These are phyloP conservation scores for Diplotaxis tenuifolia DNA, from an alignment of 345 rosid species.

Conservation along the genomic window DNA sequence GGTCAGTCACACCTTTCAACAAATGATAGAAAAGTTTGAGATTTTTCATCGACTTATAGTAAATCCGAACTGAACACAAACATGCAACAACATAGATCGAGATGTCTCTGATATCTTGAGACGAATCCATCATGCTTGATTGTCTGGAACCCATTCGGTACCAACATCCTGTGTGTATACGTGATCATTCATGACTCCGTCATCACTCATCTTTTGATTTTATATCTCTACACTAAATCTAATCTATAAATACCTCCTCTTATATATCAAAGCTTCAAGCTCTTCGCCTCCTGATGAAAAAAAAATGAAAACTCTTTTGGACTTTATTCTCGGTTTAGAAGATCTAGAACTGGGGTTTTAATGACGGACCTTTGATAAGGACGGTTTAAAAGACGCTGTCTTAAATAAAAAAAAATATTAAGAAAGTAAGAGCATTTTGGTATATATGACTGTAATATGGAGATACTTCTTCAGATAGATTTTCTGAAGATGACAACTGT, in stretches of 20 bases:
- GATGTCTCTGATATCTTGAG: slow-evolving; percentile 75
- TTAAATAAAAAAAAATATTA: not conserved
- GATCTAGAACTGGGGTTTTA: not conserved
- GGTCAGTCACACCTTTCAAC: slow-evolving; percentile 6
- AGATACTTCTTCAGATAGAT: not conserved
- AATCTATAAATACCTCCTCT: not conserved
- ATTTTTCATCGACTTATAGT: slow-evolving; percentile 49
- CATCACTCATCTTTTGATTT: too few relatives aligned
- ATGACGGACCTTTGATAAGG: slow-evolving; percentile 19
- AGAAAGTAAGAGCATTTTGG: not conserved
- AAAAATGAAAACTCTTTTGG: slow-evolving; percentile 3
- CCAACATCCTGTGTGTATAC: too few relatives aligned
- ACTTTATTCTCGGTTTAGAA: not conserved
- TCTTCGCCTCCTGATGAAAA: not conserved
- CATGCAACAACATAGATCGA: slow-evolving; percentile 90
- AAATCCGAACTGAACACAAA: slow-evolving; percentile 92
- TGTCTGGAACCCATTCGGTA: slow-evolving; percentile 89
- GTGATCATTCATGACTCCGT: too few relatives aligned
- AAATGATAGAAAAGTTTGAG: not conserved
- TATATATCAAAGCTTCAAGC: slow-evolving; percentile 3
- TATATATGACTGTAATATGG: slow-evolving; percentile 27
- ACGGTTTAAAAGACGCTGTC: slow-evolving; percentile 16
- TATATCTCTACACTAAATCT: not conserved
- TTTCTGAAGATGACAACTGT: not conserved
- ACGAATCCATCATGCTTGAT: slow-evolving; percentile 86